These are phyloP conservation scores for Combretum micranthum DNA, from an alignment of 345 rosid genomes.

Conservation along the genomic window DNA sequence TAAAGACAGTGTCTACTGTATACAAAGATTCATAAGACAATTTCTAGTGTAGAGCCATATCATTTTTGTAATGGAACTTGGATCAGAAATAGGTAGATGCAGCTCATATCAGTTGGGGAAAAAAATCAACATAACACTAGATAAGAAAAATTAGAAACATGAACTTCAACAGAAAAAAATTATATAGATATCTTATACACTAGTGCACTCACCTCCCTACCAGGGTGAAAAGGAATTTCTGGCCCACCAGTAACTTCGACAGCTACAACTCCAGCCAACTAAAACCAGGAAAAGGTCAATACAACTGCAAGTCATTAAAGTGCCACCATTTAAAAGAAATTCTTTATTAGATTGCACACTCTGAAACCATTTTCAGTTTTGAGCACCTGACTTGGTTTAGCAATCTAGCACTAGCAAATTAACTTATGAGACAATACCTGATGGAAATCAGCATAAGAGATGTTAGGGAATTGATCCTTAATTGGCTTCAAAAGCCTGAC, in stretches of 20 bases:
- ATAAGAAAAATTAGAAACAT: not conserved
- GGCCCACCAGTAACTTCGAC: constrained; percentile 94
- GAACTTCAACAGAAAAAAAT: not conserved
- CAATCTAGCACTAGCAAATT: not conserved
- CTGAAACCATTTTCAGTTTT: no score
- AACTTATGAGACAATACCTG: constrained; percentile 32
- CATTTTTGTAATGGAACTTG: no score
- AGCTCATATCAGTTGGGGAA: not conserved
- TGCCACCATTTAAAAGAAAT: not conserved
- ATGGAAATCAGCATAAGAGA: constrained; percentile 68
- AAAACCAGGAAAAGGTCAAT: constrained; percentile 5
- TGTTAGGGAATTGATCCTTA: constrained; percentile 68
- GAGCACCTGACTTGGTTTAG: no score
- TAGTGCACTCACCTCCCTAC: constrained; percentile 60
- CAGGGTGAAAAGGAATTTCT: constrained; percentile 92
- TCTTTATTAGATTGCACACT: no score
- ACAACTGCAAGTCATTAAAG: constrained; percentile 3
- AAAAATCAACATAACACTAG: not conserved
- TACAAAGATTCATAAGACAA: no score
- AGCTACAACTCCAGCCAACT: constrained; percentile 92
- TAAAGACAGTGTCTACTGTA: no score
- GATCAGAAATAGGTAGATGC: not conserved
- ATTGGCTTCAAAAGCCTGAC: constrained; percentile 72
- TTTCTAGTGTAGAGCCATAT: no score
- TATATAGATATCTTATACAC: no score